Evolutionary conservation across 495 filamentous ascomycete genomes (phyloP).

Genomic region (Tuber magnatum): DNA sequence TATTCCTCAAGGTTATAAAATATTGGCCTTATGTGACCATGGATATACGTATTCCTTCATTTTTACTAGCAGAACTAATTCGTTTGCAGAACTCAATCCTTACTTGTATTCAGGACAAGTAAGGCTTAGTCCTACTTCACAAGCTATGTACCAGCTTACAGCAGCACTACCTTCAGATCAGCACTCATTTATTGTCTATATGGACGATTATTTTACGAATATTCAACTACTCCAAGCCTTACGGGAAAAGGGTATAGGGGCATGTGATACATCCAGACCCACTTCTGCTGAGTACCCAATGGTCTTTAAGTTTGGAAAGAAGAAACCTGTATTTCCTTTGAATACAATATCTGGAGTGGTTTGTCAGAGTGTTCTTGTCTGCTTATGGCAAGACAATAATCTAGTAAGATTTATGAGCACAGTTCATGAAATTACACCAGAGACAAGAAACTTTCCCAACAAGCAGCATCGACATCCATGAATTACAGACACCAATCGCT

Average conservation of each 20-base stretch:
- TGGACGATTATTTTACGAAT: background rate
- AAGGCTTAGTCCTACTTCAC: background rate
- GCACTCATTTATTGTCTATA: background rate
- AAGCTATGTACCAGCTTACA: conserved; percentile 7
- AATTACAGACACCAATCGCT: too few relatives aligned
- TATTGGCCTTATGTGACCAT: background rate
- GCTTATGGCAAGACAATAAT: too few relatives aligned
- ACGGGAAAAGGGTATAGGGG: background rate
- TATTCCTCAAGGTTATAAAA: conserved; percentile 13
- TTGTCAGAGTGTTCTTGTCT: too few relatives aligned
- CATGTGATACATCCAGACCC: background rate
- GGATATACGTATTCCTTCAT: background rate
- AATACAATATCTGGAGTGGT: too few relatives aligned
- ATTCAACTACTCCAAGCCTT: conserved; percentile 1
- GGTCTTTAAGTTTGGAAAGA: too few relatives aligned
- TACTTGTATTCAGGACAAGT: background rate
- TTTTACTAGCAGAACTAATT: background rate
- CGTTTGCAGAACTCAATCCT: background rate
- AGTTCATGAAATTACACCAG: too few relatives aligned
- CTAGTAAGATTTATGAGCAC: too few relatives aligned
- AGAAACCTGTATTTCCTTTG: too few relatives aligned
- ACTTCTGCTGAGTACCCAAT: too few relatives aligned
- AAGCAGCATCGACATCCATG: too few relatives aligned
- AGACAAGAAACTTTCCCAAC: too few relatives aligned
- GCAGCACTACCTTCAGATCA: background rate